These are phyloP conservation scores for Royoungia palumana DNA, from an alignment of 768 basidiomycete genomes.

Conservation along the genomic window DNA sequence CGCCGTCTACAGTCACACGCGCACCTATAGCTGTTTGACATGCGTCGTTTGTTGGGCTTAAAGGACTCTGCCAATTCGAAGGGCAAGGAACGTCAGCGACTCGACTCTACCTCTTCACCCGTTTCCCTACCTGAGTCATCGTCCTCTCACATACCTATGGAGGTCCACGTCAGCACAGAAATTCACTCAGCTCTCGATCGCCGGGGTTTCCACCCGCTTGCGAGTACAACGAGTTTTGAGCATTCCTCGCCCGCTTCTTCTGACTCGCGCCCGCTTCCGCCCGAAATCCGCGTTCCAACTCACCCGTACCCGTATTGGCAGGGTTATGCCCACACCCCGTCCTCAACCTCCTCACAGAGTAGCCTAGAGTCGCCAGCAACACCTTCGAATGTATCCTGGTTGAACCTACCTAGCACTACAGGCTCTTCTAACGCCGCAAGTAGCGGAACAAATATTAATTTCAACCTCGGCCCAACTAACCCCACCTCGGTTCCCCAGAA, in stretches of 20 bases:
- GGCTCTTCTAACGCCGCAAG: conserved; percentile 5
- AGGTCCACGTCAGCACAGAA: conserved; percentile 31
- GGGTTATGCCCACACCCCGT: conserved; percentile 26
- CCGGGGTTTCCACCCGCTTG: conserved; percentile 16
- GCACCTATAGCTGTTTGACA: conserved; percentile 13
- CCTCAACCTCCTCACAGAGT: conserved; percentile 28
- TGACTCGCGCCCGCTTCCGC: conserved; percentile 22
- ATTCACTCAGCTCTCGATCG: conserved; percentile 21
- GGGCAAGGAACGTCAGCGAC: conserved; percentile 24
- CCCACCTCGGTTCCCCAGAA: neutral
- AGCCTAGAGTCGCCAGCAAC: conserved; percentile 32
- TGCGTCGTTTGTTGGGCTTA: conserved; percentile 32
- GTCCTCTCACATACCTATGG: conserved; percentile 12
- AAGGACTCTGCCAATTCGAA: conserved; percentile 24
- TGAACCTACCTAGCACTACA: conserved; percentile 14
- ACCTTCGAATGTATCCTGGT: conserved; percentile 42
- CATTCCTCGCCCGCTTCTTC: conserved; percentile 23
- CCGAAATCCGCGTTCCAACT: conserved; percentile 31
- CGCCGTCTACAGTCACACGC: conserved; percentile 13
- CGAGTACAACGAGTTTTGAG: conserved; percentile 15
- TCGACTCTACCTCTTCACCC: conserved; percentile 4
- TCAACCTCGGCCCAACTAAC: conserved; percentile 1
- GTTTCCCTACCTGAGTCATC: conserved; percentile 3
- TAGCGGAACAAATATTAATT: conserved; percentile 4
- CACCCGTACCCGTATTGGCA: conserved; percentile 37